Evolutionary conservation across 805 yeast species (phyloP).

Genomic region (Candida insectorum): DNA sequence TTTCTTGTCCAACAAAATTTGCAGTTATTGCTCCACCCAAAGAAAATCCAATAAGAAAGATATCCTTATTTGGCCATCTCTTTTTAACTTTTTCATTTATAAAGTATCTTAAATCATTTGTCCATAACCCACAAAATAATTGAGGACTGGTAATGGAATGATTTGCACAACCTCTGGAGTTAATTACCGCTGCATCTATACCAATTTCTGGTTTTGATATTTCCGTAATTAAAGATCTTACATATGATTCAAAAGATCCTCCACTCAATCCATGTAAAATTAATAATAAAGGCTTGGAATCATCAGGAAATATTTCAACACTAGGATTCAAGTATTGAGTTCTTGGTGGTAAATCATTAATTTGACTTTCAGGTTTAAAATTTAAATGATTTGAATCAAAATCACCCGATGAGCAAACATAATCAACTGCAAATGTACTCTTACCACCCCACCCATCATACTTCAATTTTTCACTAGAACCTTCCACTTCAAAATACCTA

Average conservation of each 20-base stretch:
- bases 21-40: slow-evolving; percentile 67
- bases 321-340: slow-evolving; percentile 55
- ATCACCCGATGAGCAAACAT: slow-evolving; percentile 21
- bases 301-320: slow-evolving; percentile 37
- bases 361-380: slow-evolving; percentile 43
- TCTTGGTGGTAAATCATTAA: slow-evolving; percentile 62
- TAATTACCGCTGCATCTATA: slow-evolving; percentile 58
- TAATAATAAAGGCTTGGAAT: slow-evolving; percentile 54
- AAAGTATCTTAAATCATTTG: slow-evolving; percentile 63
- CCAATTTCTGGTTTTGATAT: slow-evolving; percentile 37
- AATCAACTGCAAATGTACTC: slow-evolving; percentile 50
- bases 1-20: slow-evolving; percentile 69
- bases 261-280: slow-evolving; percentile 75
- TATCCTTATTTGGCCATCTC: slow-evolving; percentile 57
- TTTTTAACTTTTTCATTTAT: slow-evolving; percentile 46
- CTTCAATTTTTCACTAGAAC: slow-evolving; percentile 25
- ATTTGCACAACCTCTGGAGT: slow-evolving; percentile 75
- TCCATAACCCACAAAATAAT: slow-evolving; percentile 64
- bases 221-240: slow-evolving; percentile 50
- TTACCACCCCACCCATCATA: slow-evolving; percentile 41
- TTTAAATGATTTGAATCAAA: slow-evolving; percentile 20
- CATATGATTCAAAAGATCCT: slow-evolving; percentile 74
- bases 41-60: slow-evolving; percentile 68
- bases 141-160: slow-evolving; percentile 68
- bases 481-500: slow-evolving; percentile 21